Evolutionary conservation across 225 moss, liverwort and hornwort genomes (phyloP).

Genomic region (Physcomitrium patens): DNA sequence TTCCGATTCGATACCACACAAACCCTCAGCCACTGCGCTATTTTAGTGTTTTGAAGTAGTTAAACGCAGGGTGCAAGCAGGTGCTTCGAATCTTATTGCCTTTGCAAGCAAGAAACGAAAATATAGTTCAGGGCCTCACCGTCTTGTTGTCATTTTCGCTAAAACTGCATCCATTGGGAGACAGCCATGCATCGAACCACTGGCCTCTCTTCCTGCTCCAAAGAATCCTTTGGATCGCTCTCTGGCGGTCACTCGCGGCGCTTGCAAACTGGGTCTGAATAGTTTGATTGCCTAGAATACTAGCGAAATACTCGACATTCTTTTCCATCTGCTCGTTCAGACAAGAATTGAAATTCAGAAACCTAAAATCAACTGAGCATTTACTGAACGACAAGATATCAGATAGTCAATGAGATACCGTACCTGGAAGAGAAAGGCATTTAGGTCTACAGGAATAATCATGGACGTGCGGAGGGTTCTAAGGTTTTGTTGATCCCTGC

Average conservation of each 20-base stretch:
- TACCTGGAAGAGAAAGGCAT: constrained; percentile 59
- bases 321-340: constrained; percentile 53
- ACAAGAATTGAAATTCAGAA: constrained; percentile 2
- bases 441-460: constrained; percentile 62
- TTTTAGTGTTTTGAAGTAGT: too few relatives aligned
- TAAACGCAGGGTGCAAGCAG: not conserved
- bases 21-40: too few relatives aligned
- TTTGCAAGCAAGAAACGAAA: not conserved
- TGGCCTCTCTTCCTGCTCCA: constrained; percentile 55
- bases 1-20: too few relatives aligned
- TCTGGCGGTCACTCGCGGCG: constrained; percentile 42
- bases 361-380: constrained; percentile 12
- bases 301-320: constrained; percentile 55
- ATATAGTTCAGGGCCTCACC: constrained; percentile 32
- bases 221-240: constrained; percentile 51
- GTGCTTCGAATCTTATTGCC: not conserved
- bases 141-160: constrained; percentile 45
- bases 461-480: constrained; percentile 58
- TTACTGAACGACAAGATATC: not conserved
- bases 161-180: constrained; percentile 33
- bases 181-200: constrained; percentile 63
- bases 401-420: not conserved
- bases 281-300: constrained; percentile 36
- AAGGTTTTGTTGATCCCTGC: constrained; percentile 59
- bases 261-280: constrained; percentile 39